A percentile compares a stretch with the other conserved stretches of the same genome.
These are phyloP conservation scores for Mortierella antarctica DNA, from an alignment of 192 early-diverging fungal species.

Conservation along the genomic window DNA sequence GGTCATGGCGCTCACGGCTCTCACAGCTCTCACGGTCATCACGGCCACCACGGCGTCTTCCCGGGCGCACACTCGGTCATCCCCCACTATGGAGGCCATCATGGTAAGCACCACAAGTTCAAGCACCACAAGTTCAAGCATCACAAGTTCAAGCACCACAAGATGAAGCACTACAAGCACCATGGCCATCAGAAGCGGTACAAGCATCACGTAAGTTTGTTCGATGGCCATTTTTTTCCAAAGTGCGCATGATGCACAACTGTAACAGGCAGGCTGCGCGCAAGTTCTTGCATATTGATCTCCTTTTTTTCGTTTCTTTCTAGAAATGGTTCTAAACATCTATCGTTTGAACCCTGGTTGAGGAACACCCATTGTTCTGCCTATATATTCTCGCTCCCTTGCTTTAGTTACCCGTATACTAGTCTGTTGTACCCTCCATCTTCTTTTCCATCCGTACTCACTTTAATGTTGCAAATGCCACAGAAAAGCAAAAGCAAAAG, in stretches of 20 bases:
- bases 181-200: conserved; percentile 17
- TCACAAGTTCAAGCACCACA: conserved; percentile 13
- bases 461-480: not conserved
- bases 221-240: not conserved
- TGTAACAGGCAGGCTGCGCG: not conserved
- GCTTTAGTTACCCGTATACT: not conserved
- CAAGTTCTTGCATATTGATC: not conserved
- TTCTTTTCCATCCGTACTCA: not conserved
- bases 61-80: not conserved
- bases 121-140: conserved; percentile 10
- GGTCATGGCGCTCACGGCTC: not conserved
- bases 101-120: conserved; percentile 1
- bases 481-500: not conserved
- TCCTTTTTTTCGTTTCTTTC: not conserved
- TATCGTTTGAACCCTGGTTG: too few species aligned
- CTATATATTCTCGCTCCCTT: too few species aligned
- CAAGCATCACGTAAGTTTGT: conserved; percentile 25
- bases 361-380: too few species aligned
- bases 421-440: not conserved
- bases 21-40: not conserved
- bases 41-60: conserved; percentile 16
- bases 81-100: not conserved
- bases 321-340: conserved; percentile 35
- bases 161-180: conserved; percentile 12
- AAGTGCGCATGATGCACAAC: not conserved